Percentiles rank a stretch among this genome's conserved stretches.
These are phyloP conservation scores for Pythium diclinum DNA, from an alignment of 352 stramenopile genomes.

Conservation along the genomic window DNA sequence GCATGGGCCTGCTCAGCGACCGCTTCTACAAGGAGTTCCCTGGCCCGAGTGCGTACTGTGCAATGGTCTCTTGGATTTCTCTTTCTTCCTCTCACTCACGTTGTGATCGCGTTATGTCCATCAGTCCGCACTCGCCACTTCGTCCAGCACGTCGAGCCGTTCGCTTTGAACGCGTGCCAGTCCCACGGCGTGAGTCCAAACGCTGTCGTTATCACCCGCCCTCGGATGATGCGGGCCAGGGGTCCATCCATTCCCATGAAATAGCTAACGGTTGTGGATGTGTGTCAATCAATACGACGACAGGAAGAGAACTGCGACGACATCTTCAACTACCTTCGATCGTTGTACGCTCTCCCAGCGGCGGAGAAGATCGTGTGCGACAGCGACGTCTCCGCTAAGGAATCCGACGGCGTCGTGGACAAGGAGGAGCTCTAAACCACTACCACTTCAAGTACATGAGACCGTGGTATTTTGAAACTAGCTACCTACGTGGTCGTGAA, in stretches of 20 bases:
- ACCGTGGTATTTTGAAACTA: background rate
- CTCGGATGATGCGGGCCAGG: background rate
- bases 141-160: slow-evolving; percentile 62
- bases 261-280: too few relatives aligned
- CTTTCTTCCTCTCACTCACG: background rate
- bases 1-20: slow-evolving; percentile 61
- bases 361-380: slow-evolving; percentile 33
- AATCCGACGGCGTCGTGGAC: slow-evolving; percentile 5
- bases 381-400: slow-evolving; percentile 11
- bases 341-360: slow-evolving; percentile 47
- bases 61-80: background rate
- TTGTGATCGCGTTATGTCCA: background rate
- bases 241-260: too few relatives aligned
- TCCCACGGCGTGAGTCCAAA: slow-evolving; percentile 40
- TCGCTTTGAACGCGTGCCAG: slow-evolving; percentile 51
- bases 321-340: slow-evolving; percentile 61
- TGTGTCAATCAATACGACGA: too few relatives aligned
- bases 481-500: background rate
- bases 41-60: slow-evolving; percentile 33
- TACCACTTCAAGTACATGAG: background rate
- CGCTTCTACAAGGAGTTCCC: slow-evolving; percentile 65
- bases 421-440: slow-evolving; percentile 46
- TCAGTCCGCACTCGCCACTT: slow-evolving; percentile 53
- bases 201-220: background rate
- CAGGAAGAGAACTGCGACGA: slow-evolving; percentile 58